Evolutionary conservation across 2,329 filamentous ascomycete species (phyloP), one percentile per base, ranked within the genome.

Genomic region (Cladophialophora exuberans): DNA sequence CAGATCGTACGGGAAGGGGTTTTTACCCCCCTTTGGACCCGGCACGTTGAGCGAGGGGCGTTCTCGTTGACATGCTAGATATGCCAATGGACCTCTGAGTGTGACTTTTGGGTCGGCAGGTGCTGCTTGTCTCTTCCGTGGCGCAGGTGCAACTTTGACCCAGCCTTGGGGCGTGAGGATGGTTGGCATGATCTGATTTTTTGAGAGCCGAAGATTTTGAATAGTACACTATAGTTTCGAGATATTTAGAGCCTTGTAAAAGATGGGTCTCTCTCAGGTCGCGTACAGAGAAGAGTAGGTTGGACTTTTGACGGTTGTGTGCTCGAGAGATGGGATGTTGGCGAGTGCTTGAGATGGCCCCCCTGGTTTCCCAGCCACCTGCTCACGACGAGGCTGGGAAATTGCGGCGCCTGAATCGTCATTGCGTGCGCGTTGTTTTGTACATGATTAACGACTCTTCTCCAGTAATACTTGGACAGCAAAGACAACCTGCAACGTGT

Each of bases 101-200:
- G 48, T 44, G 17, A 26, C 44, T 3, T 39, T 41, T 6, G 58
- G 58, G 18, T 61, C 52, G 13, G 13, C 10, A 31, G 26, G 49
- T 3, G 43, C 47, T 9, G 41, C 6, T 23, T 28, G 42, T 46
- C 45, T 55, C 22, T 55, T 53, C 35, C 38, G 51, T 18, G 54
- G 42, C 13, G 48, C 25, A n/a, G 52, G 42, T 4, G 55, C 55
- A 10, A 61, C 58, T 48, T 61, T 61, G 41, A 61, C 58, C 58
- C 58, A 61, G 30, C 58, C 58, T 36, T 61, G 58, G 10, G 58
- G 55, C 5, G 58, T 61, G 48, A 61, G 58, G 23, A 58, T 47
- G 23, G 58, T 61, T 15, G 58, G 58, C 58, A 61, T 60, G 35
- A 35, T 18, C 18, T 25, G 20, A 17, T 25, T 13, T 15, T 17